Base-by-base conservation (phyloP, 192 early-diverging fungal genomes). In the Geranomyces michiganensis region DNA sequence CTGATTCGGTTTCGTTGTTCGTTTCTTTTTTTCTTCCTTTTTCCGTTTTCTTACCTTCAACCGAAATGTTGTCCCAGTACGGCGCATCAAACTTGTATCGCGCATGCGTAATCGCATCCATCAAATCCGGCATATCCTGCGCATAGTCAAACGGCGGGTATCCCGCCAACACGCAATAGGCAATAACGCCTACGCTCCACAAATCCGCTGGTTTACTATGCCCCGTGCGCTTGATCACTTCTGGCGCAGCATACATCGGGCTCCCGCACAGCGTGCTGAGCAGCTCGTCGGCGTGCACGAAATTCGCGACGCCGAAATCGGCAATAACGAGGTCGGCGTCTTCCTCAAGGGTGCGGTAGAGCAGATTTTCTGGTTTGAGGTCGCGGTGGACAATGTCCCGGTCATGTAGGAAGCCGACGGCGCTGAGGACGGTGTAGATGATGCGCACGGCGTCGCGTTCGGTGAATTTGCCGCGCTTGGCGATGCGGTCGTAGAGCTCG, bases 401-500 rank as follows among this genome's bases (percentile, higher is more conserved):
- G n/a, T 83, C 82, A 64, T 99, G 97, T 53, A 97, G 75, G 65
- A 90, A 95, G 10, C 79, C 77, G n/a, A 97, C 88, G 15, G 92
- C 94, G 29, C 86, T 84, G 36, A 91, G 79, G 48, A 99, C 86
- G 45, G 87, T 90, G 30, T 82, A 79, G 36, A 97, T 85, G 48
- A 97, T 87, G 43, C 85, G 64, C 9, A 92, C 90, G 1, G 93
- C 95, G 67, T 96, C 94, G 3, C 77, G 64, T 76, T 99, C 97
- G 67, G 81, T 79, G 55, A 82, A 85, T 36, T 87, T 55, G 76
- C 88, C 80, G 86, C 85, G 56, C 76, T 83, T 71, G 77, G 87
- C 78, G 61, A 99, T 92, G 33, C 91, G 82, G 70, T 97, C 92
- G 76, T 97, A 97, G 30, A 99, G 79, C 79, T 99, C 97, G 26